Conservation (phyloP, 2,329 filamentous ascomycete species). For the Trichoderma sp. region DNA sequence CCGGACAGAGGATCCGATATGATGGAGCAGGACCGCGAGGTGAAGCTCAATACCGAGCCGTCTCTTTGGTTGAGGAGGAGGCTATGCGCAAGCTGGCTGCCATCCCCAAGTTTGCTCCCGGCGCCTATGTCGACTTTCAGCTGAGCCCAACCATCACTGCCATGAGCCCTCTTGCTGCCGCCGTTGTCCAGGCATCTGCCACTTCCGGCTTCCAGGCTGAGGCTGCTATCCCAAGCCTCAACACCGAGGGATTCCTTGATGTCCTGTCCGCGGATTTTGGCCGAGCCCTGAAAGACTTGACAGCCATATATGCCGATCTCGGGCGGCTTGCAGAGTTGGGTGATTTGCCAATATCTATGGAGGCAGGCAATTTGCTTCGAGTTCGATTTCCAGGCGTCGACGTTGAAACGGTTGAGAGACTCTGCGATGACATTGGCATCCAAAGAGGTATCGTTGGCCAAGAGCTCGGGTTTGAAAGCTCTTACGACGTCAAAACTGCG, state of each 20-base stretch:
- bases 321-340: constrained; percentile 76
- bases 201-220: constrained; percentile 50
- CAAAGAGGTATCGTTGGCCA: constrained; percentile 77
- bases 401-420: constrained; percentile 73
- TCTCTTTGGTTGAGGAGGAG: constrained; percentile 76
- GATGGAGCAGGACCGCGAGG: constrained; percentile 76
- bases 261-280: constrained; percentile 87
- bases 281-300: constrained; percentile 80
- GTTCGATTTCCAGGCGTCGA: constrained; percentile 93
- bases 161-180: constrained; percentile 69
- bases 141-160: constrained; percentile 89
- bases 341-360: constrained; percentile 79
- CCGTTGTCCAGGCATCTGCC: constrained; percentile 51
- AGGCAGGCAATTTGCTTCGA: constrained; percentile 68
- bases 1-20: constrained; percentile 84
- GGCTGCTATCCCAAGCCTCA: constrained; percentile 63
- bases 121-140: constrained; percentile 86
- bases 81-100: constrained; percentile 68
- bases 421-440: constrained; percentile 88
- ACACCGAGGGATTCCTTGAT: constrained; percentile 82
- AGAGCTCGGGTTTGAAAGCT: constrained; percentile 72
- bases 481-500: constrained; percentile 71
- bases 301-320: constrained; percentile 78
- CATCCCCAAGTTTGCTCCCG: constrained; percentile 61
- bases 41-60: constrained; percentile 76